Percentiles rank a stretch among this genome's conserved stretches.
phyloP scores from a whole-genome alignment of 73 alveolate species.

The Blepharisma japonicum region DNA sequence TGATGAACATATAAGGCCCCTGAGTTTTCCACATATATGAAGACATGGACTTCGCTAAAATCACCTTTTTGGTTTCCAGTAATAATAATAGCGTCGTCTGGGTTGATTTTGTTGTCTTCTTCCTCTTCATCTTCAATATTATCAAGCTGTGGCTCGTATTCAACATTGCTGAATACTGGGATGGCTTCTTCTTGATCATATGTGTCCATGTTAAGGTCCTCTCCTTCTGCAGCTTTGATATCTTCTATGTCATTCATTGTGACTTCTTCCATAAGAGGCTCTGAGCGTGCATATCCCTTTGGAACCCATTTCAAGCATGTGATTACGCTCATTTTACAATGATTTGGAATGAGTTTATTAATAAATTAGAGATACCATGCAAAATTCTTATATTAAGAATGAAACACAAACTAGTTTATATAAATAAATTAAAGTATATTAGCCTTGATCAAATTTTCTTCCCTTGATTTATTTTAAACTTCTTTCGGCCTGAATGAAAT shows the following conservation, averaged over 20 bases:
- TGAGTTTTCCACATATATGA: constrained; percentile 89
- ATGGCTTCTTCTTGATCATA: constrained; percentile 46
- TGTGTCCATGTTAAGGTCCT: constrained; percentile 41
- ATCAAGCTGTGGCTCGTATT: constrained; percentile 61
- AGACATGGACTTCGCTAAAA: constrained; percentile 88
- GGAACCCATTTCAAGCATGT: constrained; percentile 82
- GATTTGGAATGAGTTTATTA: no score
- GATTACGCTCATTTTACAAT: constrained; percentile 41
- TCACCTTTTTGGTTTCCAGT: constrained; percentile 90
- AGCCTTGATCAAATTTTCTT: no score
- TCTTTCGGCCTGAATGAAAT: no score
- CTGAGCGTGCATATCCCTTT: constrained; percentile 72
- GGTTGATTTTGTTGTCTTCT: constrained; percentile 85
- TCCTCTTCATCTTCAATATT: constrained; percentile 76
- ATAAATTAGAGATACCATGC: no score
- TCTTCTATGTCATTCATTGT: constrained; percentile 29
- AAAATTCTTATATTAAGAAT: no score
- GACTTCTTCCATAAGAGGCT: neutral
- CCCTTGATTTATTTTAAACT: no score
- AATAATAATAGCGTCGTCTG: constrained; percentile 86
- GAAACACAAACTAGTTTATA: no score
- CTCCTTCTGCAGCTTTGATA: constrained; percentile 18
- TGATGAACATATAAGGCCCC: constrained; percentile 94
- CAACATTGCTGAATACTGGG: constrained; percentile 42
- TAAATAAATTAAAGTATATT: no score